Evolutionary conservation across 2,329 filamentous ascomycete genomes (phyloP), one percentile per base, ranked within the genome.

Genomic region (Monosporascus sp.): DNA sequence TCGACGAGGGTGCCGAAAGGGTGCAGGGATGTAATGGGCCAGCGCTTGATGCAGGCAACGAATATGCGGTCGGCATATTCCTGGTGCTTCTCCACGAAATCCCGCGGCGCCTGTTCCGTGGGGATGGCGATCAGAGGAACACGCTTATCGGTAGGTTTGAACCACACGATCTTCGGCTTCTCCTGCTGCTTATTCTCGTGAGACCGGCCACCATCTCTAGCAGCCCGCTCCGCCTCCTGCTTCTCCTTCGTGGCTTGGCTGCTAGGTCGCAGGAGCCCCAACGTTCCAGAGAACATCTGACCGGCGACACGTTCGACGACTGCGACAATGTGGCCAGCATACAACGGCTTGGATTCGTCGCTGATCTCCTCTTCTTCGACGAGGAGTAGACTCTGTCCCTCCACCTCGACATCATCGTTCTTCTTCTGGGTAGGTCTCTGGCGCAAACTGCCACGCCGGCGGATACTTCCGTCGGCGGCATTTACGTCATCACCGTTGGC

Each of bases 121-220:
- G 94, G 94, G 60, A 99, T 99, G 51, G 94, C 94, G 71, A 99
- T 99, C 60, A 99, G 79, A 49, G 94, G 94, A 48, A 99, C 94
- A 68, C 94, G 91, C 82, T 99, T 97, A 75, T 99, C 94, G 1
- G 94, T 99, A 54, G 94, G 94, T 79, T 99, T 99, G 78, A 99
- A 99, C 94, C 94, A 99, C 43, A 99, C 94, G 74, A 99, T 99
- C 85, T 99, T 99, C 58, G 94, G 94, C 75, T 97, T 97, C 60
- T 99, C 94, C 69, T 95, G 91, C 58, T 89, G 84, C 51, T 92
- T 89, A 60, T 88, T 86, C 57, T 92, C 89, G 60, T 94, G 86
- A 51, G 86, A 82, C 58, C 88, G 86, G 51, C 76, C 81, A 58
- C 92, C 93, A 69, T 97, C 93, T 62, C 93, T 87, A 63, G 92